Evolutionary conservation across 306 rosid genomes (phyloP).

Genomic region (Vicia sativa): DNA sequence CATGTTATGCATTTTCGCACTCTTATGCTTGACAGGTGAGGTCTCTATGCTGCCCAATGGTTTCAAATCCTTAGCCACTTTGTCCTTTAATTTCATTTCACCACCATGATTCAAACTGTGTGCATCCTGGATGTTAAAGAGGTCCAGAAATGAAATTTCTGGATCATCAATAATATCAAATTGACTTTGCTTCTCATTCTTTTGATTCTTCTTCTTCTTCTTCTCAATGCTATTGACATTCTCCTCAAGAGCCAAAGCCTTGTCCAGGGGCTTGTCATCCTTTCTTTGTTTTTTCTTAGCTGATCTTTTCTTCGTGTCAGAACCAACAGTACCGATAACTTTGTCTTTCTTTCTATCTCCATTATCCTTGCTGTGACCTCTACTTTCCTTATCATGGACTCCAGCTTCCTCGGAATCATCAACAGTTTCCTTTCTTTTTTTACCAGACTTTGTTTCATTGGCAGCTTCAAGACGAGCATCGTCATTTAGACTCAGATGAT

Average conservation of each 20-base stretch:
- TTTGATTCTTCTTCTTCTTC: slow-evolving; percentile 55
- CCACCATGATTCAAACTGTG: slow-evolving; percentile 37
- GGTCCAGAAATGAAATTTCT: slow-evolving; percentile 63
- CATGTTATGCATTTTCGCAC: slow-evolving; percentile 32
- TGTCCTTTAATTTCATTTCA: slow-evolving; percentile 37
- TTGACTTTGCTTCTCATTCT: slow-evolving; percentile 42
- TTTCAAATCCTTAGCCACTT: slow-evolving; percentile 40
- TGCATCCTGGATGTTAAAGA: slow-evolving; percentile 40
- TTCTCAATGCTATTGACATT: slow-evolving; percentile 42
- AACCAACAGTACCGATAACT: slow-evolving; percentile 23
- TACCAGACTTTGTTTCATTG: slow-evolving; percentile 41
- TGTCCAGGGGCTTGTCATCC: slow-evolving; percentile 31
- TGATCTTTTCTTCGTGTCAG: slow-evolving; percentile 36
- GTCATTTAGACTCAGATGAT: slow-evolving; percentile 20
- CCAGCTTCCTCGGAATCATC: slow-evolving; percentile 40
- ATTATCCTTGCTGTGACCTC: slow-evolving; percentile 40
- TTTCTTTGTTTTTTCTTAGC: slow-evolving; percentile 46
- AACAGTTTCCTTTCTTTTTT: slow-evolving; percentile 46
- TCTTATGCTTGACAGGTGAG: slow-evolving; percentile 45
- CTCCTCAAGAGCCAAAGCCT: slow-evolving; percentile 37
- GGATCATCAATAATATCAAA: slow-evolving; percentile 72
- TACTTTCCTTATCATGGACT: background rate
- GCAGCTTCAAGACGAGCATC: slow-evolving; percentile 43
- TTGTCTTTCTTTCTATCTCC: slow-evolving; percentile 31
- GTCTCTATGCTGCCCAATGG: slow-evolving; percentile 29